phyloP scores from a whole-genome alignment of 2,329 filamentous ascomycete species.

The Fusarium subglutinans region DNA sequence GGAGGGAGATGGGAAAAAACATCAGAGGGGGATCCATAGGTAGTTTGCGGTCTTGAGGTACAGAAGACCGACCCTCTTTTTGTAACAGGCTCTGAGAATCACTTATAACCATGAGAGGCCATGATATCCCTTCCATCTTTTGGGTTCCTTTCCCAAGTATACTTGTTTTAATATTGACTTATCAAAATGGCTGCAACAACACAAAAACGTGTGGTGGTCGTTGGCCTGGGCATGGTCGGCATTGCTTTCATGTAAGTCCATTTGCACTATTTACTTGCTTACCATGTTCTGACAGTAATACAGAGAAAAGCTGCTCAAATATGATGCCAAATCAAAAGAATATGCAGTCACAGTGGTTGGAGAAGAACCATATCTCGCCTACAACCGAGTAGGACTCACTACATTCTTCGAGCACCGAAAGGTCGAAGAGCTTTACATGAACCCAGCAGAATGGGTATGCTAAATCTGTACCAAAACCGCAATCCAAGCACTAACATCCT shows the following conservation, averaged over 20 bases:
- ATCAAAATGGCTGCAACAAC: constrained; percentile 31
- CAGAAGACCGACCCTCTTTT: constrained; percentile 26
- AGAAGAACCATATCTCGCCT: constrained; percentile 87
- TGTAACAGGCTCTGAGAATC: constrained; percentile 9
- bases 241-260: constrained; percentile 82
- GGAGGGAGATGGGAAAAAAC: constrained; percentile 22
- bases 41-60: constrained; percentile 7
- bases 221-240: constrained; percentile 92
- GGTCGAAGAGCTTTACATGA: constrained; percentile 88
- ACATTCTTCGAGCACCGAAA: constrained; percentile 88
- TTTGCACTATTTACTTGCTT: background rate
- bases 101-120: constrained; percentile 30
- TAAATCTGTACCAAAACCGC: background rate
- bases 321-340: constrained; percentile 77
- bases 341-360: constrained; percentile 88
- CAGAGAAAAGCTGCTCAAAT: constrained; percentile 89
- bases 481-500: constrained; percentile 1
- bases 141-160: background rate
- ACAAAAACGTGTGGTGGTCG: constrained; percentile 77
- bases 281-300: constrained; percentile 4
- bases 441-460: constrained; percentile 80
- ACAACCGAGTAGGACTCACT: constrained; percentile 89
- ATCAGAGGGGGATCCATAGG: constrained; percentile 15
- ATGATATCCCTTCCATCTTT: background rate
- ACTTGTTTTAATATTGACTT: background rate